Percentiles rank a stretch among this genome's conserved stretches.
These are phyloP conservation scores for Dillenia suffruticosa DNA, from an alignment of 164 flowering plant genomes.

Conservation along the genomic window DNA sequence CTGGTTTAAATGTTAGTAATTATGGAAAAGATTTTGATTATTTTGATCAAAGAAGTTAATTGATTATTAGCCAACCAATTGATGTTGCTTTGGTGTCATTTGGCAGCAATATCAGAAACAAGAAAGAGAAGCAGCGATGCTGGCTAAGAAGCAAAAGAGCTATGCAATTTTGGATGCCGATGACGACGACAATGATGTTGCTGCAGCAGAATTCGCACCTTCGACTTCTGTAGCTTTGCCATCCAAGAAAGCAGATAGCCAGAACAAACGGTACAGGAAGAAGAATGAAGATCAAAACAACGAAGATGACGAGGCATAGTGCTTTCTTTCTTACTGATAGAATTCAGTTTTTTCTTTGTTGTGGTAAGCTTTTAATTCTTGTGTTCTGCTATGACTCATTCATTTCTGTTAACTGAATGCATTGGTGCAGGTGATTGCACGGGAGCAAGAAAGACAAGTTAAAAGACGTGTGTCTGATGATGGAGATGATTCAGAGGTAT, in stretches of 20 bases:
- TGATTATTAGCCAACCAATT: not conserved
- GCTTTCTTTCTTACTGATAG: slow-evolving; percentile 17
- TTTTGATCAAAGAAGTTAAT: not conserved
- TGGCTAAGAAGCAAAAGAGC: slow-evolving; percentile 67
- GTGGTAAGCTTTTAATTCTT: slow-evolving; percentile 12
- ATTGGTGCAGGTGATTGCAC: slow-evolving; percentile 36
- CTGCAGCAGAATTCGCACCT: slow-evolving; percentile 15
- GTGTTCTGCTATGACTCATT: slow-evolving; percentile 7
- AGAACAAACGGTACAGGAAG: slow-evolving; percentile 64
- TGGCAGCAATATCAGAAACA: slow-evolving; percentile 65
- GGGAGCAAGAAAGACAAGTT: slow-evolving; percentile 41
- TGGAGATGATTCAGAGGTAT: slow-evolving; percentile 65
- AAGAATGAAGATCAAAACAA: slow-evolving; percentile 54
- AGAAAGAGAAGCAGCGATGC: slow-evolving; percentile 83
- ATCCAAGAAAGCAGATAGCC: slow-evolving; percentile 29
- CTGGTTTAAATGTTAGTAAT: slow-evolving; percentile 62
- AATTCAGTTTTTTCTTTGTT: slow-evolving; percentile 16
- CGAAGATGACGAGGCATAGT: slow-evolving; percentile 69
- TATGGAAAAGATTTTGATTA: not conserved
- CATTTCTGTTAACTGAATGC: slow-evolving; percentile 25
- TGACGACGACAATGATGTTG: slow-evolving; percentile 54
- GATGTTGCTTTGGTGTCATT: not conserved
- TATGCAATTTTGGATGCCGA: slow-evolving; percentile 76
- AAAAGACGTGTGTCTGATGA: slow-evolving; percentile 37
- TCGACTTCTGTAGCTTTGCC: slow-evolving; percentile 17